Conservation (phyloP, 768 basidiomycete species). For the Suillus subluteus region DNA sequence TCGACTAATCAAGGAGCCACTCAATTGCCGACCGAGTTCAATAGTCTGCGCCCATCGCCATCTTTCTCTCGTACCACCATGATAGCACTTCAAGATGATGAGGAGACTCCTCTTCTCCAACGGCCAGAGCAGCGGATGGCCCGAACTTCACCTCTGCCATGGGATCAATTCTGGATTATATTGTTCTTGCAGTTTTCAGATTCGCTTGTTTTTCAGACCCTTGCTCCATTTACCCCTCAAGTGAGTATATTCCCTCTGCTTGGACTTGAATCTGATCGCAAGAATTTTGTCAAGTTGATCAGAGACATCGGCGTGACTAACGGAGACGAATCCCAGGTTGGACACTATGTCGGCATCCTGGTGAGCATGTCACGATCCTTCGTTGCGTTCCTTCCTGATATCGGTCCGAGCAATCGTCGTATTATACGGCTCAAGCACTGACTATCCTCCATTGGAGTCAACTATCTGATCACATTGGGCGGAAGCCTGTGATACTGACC, state of each 20-base stretch:
- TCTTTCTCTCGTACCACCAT: conserved; percentile 25
- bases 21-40: neutral
- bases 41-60: neutral
- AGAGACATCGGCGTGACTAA: conserved; percentile 33
- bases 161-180: conserved; percentile 63
- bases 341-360: conserved; percentile 47
- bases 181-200: conserved; percentile 72
- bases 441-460: conserved; percentile 48
- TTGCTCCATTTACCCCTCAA: conserved; percentile 71
- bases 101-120: conserved; percentile 58
- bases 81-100: conserved; percentile 37
- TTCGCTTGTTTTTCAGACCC: conserved; percentile 70
- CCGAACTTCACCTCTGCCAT: conserved; percentile 56
- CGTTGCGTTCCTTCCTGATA: neutral
- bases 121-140: conserved; percentile 18
- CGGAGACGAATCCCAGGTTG: conserved; percentile 44
- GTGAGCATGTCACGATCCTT: conserved; percentile 19
- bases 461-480: conserved; percentile 45
- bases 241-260: conserved; percentile 34
- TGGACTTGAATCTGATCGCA: neutral
- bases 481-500: conserved; percentile 43
- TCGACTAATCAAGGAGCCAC: neutral
- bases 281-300: conserved; percentile 11
- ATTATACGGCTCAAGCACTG: conserved; percentile 46
- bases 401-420: conserved; percentile 41